Base-by-base conservation (phyloP, 768 basidiomycete species). In the Epithele typhae region DNA sequence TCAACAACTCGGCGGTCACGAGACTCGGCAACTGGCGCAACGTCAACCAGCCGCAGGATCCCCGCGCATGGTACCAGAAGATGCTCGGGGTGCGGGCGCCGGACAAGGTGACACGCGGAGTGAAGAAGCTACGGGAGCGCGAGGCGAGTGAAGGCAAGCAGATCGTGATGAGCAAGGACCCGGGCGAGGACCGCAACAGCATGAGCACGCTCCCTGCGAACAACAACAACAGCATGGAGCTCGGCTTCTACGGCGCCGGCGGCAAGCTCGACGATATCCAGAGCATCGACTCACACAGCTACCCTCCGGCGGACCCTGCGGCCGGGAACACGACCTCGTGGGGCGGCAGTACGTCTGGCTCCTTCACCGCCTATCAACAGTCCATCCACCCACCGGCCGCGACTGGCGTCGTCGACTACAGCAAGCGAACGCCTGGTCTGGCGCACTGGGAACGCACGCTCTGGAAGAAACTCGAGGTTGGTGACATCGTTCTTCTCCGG, bases 391-490 rank as follows among this genome's bases (percentile, higher is more conserved):
- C 80, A 14, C 76, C 74, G 3, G 68, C 77, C 11, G 78, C 75
- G 19, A 53, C 75, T 6, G 88, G 91, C 11, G 91, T 92, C 24
- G 70, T 96, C n/a, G 86, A 95, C 61, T 92, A 83, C 78, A 72
- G 69, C 38, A 80, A 80, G 39, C 80, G 78, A 30, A 68, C 77
- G 2, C 71, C 71, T 3, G 92, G 92, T 0, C 78, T 82, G 3
- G 84, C 91, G 2, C 74, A 76, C 22, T 98, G 95, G 95, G 93
- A 97, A 61, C 74, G 95, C 45, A 98, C 95, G 12, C 70, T 98
- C 1, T 98, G 95, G 95, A 97, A 98, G 75, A 97, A 98, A 73
- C 75, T 98, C 36, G 93, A 96, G 61, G 93, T 97, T 10, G 95
- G 95, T n/a, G 95, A 98, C 61, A 68, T 97, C 18, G 90, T 98